Conservation (phyloP, 257 asterid genomes). For the Scutellaria minor region DNA sequence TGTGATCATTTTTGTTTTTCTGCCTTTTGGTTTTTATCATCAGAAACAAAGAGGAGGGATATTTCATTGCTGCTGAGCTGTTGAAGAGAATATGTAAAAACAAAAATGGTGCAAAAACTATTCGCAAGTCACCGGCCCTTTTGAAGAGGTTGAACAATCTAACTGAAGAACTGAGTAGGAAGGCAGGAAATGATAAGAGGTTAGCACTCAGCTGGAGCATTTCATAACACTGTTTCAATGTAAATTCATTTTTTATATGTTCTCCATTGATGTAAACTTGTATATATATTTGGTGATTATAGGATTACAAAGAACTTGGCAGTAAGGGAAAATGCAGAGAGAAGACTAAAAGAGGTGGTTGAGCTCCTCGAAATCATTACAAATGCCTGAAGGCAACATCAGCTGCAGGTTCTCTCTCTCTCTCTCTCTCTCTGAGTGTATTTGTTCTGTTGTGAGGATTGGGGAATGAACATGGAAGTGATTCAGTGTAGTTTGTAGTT, state of each 20-base stretch:
- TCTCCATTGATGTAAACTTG: background rate
- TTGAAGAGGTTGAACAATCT: conserved; percentile 70
- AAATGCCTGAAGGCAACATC: conserved; percentile 8
- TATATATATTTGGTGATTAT: background rate
- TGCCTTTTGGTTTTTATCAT: background rate
- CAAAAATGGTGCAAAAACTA: conserved; percentile 55
- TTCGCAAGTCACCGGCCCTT: conserved; percentile 62
- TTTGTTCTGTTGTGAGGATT: conserved; percentile 8
- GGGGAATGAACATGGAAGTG: background rate
- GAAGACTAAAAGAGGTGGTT: conserved; percentile 65
- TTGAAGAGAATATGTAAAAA: conserved; percentile 65
- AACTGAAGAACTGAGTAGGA: conserved; percentile 72
- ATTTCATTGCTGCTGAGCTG: conserved; percentile 80
- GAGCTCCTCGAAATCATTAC: conserved; percentile 59
- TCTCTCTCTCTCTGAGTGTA: conserved; percentile 1
- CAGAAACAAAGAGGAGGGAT: conserved; percentile 96
- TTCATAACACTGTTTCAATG: background rate
- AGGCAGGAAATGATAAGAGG: conserved; percentile 76
- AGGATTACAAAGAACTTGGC: conserved; percentile 54
- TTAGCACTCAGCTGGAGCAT: conserved; percentile 24
- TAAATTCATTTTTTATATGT: background rate
- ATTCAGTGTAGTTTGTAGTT: background rate
- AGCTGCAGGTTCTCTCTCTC: background rate
- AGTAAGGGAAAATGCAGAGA: conserved; percentile 61
- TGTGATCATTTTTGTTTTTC: background rate